Evolutionary conservation across 1,284 basidiomycete genomes (phyloP).

Genomic region (Inonotus hispidus): DNA sequence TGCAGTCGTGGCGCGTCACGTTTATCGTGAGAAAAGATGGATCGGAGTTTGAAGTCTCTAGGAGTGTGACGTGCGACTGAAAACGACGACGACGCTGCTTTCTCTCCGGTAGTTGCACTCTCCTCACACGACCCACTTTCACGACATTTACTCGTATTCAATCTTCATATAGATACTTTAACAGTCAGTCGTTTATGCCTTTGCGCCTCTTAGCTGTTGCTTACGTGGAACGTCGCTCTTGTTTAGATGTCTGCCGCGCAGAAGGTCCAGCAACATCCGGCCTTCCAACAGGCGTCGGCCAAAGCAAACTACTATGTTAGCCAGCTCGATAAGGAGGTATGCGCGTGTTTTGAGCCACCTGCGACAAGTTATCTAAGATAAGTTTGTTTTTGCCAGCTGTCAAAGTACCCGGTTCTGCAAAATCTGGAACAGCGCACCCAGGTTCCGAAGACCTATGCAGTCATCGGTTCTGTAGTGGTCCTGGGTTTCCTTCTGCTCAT

Average conservation of each 20-base stretch:
- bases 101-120: conserved; percentile 11
- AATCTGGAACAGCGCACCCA: conserved; percentile 86
- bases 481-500: conserved; percentile 69
- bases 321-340: conserved; percentile 93
- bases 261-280: conserved; percentile 80
- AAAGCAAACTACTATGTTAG: conserved; percentile 70
- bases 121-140: conserved; percentile 9
- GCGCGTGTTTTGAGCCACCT: conserved; percentile 24
- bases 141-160: conserved; percentile 19
- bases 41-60: conserved; percentile 4
- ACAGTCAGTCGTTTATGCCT: background rate
- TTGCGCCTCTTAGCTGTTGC: background rate
- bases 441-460: conserved; percentile 90
- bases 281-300: conserved; percentile 73
- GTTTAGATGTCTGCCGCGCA: conserved; percentile 67
- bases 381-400: conserved; percentile 57
- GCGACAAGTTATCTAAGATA: conserved; percentile 11
- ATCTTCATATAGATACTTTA: conserved; percentile 11
- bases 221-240: background rate
- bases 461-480: conserved; percentile 67
- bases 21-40: conserved; percentile 8
- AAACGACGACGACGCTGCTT: conserved; percentile 7
- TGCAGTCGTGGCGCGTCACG: background rate
- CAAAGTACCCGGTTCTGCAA: conserved; percentile 85
- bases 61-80: conserved; percentile 11